Conservation (phyloP, 164 flowering plant genomes). For the Pachysandra terminalis region DNA sequence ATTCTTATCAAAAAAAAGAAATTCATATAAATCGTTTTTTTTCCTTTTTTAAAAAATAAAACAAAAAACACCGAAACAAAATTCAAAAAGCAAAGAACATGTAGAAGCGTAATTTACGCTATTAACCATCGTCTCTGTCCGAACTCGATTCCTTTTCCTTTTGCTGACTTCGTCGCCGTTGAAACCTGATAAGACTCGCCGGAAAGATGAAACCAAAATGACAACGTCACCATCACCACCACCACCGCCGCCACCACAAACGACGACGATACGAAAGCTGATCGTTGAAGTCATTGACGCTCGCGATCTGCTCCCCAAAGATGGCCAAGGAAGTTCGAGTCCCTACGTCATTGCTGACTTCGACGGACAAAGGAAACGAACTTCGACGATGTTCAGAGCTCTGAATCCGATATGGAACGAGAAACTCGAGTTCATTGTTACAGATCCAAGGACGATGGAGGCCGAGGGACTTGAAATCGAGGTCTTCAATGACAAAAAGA, state of each 20-base stretch:
- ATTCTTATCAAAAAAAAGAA: background rate
- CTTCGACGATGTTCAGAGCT: slow-evolving; percentile 51
- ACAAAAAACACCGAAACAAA: background rate
- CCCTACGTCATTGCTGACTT: slow-evolving; percentile 78
- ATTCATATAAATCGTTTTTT: too few relatives aligned
- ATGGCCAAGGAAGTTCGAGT: slow-evolving; percentile 95
- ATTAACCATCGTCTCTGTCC: background rate
- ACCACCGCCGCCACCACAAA: slow-evolving; percentile 9
- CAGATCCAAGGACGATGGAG: slow-evolving; percentile 69
- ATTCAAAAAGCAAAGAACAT: too few relatives aligned
- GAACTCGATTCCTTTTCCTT: background rate
- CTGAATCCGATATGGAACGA: slow-evolving; percentile 92
- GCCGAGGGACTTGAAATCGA: slow-evolving; percentile 73
- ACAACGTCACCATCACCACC: slow-evolving; percentile 15
- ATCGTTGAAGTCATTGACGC: slow-evolving; percentile 76
- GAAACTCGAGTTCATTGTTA: slow-evolving; percentile 65
- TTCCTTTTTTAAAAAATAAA: too few relatives aligned
- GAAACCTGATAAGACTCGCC: background rate
- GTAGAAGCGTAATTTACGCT: background rate
- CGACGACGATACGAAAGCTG: slow-evolving; percentile 44
- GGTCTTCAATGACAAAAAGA: slow-evolving; percentile 73
- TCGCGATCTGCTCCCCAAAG: slow-evolving; percentile 83
- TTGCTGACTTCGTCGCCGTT: background rate
- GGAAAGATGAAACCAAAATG: slow-evolving; percentile 12
- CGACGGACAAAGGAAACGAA: slow-evolving; percentile 74